Evolutionary conservation across 169 alveolate genomes (phyloP), one percentile per base, ranked within the genome.

Genomic region (Fabrea salina): DNA sequence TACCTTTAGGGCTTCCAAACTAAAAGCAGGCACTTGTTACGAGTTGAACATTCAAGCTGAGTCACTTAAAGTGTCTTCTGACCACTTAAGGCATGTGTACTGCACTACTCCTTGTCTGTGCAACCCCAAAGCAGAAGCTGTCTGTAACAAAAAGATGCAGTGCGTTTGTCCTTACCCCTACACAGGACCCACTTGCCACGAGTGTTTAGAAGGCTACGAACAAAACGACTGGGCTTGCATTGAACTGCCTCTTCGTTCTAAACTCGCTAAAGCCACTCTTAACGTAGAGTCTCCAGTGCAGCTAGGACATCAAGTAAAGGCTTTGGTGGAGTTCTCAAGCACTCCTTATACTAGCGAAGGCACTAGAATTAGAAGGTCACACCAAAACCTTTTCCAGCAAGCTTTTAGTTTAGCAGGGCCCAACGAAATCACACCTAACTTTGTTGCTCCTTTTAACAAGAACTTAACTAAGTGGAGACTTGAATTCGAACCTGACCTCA

Each of bases 101-200:
- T 70, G 79, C 44, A 70, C 79, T 16, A n/a, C 27, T 7, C 50
- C 50, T 27, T 70, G 79, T 44, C 2, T 4, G 5, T 70, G 79
- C 66, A 70, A 70, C 32, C 79, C 79, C 13, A 33, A 25, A 41
- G 39, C 67, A 4, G 22, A 70, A 4, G 79, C 79, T 19, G 40
- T 22, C 11, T 70, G 79, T 49, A 25, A 13, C 30, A 66, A 70
- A 27, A 27, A 22, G 4, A 13, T 37, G 6, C 25, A 50, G 30
- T 70, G 79, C 27, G 25, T 44, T 22, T 70, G 79, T 50, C 79
- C 79, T 22, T 40, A 70, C 22, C 79, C 79, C 30, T 70, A 44
- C 39, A 47, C 79, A 44, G 79, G 79, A 0, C 13, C 13, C n/a
- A 25, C 25, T 4, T 70, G 79, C 25, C 37, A 27, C 32, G 67